These are phyloP conservation scores for Calophaca sinica DNA, from an alignment of 306 rosid genomes.

Conservation along the genomic window DNA sequence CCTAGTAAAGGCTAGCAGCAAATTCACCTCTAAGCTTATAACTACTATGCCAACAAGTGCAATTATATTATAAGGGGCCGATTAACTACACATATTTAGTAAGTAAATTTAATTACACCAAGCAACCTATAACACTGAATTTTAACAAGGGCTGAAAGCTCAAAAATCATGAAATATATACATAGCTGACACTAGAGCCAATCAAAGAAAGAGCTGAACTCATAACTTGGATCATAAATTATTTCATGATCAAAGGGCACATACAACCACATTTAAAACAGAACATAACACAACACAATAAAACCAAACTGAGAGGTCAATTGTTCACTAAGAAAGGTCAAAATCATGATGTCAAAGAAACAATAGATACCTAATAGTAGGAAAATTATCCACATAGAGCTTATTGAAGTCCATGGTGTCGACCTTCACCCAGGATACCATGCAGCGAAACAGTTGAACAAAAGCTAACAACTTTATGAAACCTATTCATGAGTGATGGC, in stretches of 20 bases:
- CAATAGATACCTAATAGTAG: constrained; percentile 45
- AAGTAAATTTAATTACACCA: neutral
- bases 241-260: constrained; percentile 21
- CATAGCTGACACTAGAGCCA: neutral
- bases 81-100: neutral
- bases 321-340: too few relatives aligned
- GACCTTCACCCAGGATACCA: constrained; percentile 55
- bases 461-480: constrained; percentile 80
- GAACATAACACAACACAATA: neutral
- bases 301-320: neutral
- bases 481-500: constrained; percentile 76
- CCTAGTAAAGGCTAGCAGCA: too few relatives aligned
- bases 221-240: neutral
- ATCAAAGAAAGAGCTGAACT: neutral
- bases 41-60: too few relatives aligned
- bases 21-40: too few relatives aligned
- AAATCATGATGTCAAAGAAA: neutral
- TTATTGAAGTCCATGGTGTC: constrained; percentile 38
- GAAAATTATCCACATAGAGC: constrained; percentile 27
- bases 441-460: constrained; percentile 68
- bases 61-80: neutral
- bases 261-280: constrained; percentile 15
- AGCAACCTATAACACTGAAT: neutral
- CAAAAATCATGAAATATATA: constrained; percentile 20
- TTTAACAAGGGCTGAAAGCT: neutral